Percentiles rank a stretch among this genome's conserved stretches.
Evolutionary conservation across 192 early-diverging fungal genomes (phyloP).

Genomic region (Linnemannia zychae): DNA sequence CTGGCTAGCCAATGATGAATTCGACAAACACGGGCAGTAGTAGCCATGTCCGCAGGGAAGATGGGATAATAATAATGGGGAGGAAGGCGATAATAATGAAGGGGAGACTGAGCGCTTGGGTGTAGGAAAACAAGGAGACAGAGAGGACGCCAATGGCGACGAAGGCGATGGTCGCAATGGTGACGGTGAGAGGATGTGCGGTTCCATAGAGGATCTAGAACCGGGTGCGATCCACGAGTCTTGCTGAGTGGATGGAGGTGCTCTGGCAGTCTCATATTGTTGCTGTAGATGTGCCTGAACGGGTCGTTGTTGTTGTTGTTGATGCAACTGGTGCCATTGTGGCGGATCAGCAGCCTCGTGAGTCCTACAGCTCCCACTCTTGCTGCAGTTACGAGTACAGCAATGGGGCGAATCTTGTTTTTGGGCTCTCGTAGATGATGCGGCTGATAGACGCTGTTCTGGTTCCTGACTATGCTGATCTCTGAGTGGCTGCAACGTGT

Average conservation of each 20-base stretch:
- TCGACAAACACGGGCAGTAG: neutral
- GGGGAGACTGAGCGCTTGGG: neutral
- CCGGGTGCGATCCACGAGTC: neutral
- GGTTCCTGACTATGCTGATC: neutral
- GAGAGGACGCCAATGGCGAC: no score
- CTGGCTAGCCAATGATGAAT: neutral
- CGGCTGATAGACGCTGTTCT: neutral
- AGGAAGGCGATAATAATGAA: neutral
- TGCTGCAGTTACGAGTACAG: neutral
- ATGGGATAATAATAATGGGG: neutral
- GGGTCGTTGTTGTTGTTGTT: neutral
- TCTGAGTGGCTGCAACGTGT: neutral
- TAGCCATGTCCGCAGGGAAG: neutral
- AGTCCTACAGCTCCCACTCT: neutral
- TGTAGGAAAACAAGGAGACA: neutral
- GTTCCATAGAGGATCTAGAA: neutral
- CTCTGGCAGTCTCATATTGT: neutral
- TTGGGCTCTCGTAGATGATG: neutral
- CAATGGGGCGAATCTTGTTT: neutral
- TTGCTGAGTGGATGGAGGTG: neutral
- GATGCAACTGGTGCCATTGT: neutral
- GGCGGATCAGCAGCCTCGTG: neutral
- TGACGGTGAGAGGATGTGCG: neutral
- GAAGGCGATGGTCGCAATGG: slow-evolving; percentile 3
- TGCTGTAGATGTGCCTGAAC: slow-evolving; percentile 3